These are phyloP conservation scores for Pichia deserticola DNA, from an alignment of 805 yeast species.

Conservation along the genomic window DNA sequence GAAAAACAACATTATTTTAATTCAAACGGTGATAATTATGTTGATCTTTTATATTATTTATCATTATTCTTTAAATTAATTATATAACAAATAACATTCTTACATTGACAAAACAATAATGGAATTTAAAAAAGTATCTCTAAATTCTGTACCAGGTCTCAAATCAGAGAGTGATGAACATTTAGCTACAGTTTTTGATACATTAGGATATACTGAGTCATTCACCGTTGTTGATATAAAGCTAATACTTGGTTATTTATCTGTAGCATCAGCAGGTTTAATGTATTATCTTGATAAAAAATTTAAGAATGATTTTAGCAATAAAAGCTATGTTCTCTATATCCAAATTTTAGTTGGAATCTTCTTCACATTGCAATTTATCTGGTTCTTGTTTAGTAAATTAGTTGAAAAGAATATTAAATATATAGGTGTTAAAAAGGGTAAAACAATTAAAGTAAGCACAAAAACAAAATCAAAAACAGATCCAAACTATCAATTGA, in stretches of 20 bases:
- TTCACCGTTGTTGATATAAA: slow-evolving; percentile 39
- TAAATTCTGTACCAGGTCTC: slow-evolving; percentile 40
- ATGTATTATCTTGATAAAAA: slow-evolving; percentile 45
- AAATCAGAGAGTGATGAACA: slow-evolving; percentile 45
- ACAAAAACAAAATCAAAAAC: slow-evolving; percentile 31
- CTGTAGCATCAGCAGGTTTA: slow-evolving; percentile 39
- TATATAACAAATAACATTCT: no score
- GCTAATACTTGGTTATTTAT: slow-evolving; percentile 40
- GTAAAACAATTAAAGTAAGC: slow-evolving; percentile 31
- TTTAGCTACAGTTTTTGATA: slow-evolving; percentile 33
- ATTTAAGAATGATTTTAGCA: slow-evolving; percentile 33
- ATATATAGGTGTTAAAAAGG: slow-evolving; percentile 36
- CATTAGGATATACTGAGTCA: slow-evolving; percentile 41
- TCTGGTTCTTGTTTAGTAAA: slow-evolving; percentile 29
- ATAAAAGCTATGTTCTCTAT: slow-evolving; percentile 27
- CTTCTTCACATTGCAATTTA: slow-evolving; percentile 32
- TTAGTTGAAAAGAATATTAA: slow-evolving; percentile 37
- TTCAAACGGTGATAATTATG: no score
- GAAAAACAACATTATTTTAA: no score
- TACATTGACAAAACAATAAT: not conserved
- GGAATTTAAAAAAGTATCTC: slow-evolving; percentile 23
- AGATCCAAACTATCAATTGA: slow-evolving; percentile 39
- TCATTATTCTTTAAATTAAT: no score
- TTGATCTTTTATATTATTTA: no score
- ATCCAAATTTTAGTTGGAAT: slow-evolving; percentile 31